Percentiles rank a stretch among this genome's conserved stretches.
Conservation (phyloP, 208 protist genomes). For the Leishmania tropica region DNA sequence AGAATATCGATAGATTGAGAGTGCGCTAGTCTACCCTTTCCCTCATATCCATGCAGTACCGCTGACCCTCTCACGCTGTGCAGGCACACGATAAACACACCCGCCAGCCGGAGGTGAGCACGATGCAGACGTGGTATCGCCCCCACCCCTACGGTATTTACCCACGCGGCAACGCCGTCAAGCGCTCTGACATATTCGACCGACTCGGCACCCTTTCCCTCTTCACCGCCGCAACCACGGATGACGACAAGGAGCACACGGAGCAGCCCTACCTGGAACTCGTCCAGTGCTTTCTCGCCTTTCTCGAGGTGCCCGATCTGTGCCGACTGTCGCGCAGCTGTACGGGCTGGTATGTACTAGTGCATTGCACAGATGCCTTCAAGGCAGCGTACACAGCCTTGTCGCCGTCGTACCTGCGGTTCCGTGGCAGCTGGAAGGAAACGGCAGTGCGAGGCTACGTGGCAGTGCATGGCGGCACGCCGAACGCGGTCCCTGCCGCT, state of each 20-base stretch:
- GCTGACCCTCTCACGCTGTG: background rate
- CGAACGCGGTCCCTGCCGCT: background rate
- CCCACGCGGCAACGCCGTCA: slow-evolving; percentile 73
- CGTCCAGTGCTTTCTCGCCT: slow-evolving; percentile 68
- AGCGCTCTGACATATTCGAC: slow-evolving; percentile 43
- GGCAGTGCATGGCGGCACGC: background rate
- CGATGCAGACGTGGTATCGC: slow-evolving; percentile 75
- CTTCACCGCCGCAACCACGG: slow-evolving; percentile 49
- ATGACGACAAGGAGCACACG: slow-evolving; percentile 53
- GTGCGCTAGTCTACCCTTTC: background rate
- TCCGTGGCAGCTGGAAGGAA: slow-evolving; percentile 76
- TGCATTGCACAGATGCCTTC: slow-evolving; percentile 83
- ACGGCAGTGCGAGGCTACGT: slow-evolving; percentile 69
- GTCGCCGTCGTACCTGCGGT: slow-evolving; percentile 59
- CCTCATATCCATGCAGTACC: background rate
- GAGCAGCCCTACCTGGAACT: slow-evolving; percentile 79
- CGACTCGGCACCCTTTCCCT: slow-evolving; percentile 75
- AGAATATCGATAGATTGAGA: background rate
- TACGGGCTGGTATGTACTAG: slow-evolving; percentile 82
- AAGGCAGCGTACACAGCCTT: slow-evolving; percentile 72
- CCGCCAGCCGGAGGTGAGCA: background rate
- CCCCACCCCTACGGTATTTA: slow-evolving; percentile 84
- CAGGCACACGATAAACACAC: background rate
- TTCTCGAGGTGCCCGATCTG: slow-evolving; percentile 60
- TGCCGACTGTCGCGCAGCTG: slow-evolving; percentile 72